phyloP scores from a whole-genome alignment of 352 stramenopile species.

The Blastocystis sp. region DNA sequence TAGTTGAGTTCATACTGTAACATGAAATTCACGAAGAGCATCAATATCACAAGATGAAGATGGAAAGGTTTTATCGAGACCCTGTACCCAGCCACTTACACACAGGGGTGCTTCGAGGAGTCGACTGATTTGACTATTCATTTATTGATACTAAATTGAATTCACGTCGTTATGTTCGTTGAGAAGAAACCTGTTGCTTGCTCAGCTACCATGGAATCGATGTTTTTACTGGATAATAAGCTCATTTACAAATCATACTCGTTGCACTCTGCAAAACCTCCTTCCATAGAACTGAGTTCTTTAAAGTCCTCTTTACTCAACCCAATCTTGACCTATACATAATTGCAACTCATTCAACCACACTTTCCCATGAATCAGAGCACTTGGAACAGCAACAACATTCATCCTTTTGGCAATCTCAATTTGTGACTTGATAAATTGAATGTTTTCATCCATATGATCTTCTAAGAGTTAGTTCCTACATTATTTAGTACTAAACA shows the following conservation, averaged over 20 bases:
- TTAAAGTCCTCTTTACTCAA: neutral
- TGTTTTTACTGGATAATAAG: constrained; percentile 17
- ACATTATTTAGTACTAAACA: neutral
- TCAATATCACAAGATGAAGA: constrained; percentile 12
- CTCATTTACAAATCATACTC: neutral
- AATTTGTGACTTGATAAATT: constrained; percentile 34
- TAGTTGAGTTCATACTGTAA: neutral
- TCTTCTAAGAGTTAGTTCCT: neutral
- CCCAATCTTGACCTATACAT: constrained; percentile 30
- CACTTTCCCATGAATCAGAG: constrained; percentile 2
- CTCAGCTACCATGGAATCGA: neutral
- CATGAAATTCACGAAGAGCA: neutral
- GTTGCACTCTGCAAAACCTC: neutral
- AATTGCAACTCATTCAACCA: neutral
- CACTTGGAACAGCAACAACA: constrained; percentile 7
- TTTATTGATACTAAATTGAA: neutral
- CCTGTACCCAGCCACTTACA: constrained; percentile 17
- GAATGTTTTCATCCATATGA: neutral
- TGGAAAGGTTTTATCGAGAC: constrained; percentile 6
- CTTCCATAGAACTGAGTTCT: neutral
- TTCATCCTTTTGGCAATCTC: constrained; percentile 43
- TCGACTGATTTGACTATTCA: neutral
- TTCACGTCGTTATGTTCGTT: constrained; percentile 1
- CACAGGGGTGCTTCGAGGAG: constrained; percentile 7
- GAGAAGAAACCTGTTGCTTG: neutral